Conservation (phyloP, 192 early-diverging fungal species). For the Rhizoclosmatium sp. region DNA sequence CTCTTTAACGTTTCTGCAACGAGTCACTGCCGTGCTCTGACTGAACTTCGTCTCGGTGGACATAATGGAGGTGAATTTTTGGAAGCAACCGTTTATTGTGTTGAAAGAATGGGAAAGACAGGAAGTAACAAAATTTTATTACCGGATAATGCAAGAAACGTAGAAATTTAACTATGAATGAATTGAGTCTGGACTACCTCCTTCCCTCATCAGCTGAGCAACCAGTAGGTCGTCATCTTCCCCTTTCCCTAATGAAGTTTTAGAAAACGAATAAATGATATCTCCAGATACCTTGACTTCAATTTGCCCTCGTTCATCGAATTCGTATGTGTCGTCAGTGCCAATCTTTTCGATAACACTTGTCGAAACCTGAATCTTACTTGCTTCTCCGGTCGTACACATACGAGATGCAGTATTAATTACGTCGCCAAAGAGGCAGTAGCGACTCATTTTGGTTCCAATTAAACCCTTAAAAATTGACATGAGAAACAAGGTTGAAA, state of each 20-base stretch:
- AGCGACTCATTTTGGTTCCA: conserved; percentile 55
- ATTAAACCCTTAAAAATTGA: conserved; percentile 43
- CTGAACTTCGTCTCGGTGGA: conserved; percentile 21
- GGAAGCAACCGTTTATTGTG: not conserved
- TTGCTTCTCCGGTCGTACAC: conserved; percentile 43
- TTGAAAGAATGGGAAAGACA: no score
- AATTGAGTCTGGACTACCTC: not conserved
- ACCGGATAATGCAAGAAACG: no score
- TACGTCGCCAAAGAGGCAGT: conserved; percentile 54
- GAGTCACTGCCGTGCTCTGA: conserved; percentile 17
- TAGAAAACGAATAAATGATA: not conserved
- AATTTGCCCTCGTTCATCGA: conserved; percentile 48
- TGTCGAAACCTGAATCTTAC: conserved; percentile 43
- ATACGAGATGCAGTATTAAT: conserved; percentile 52
- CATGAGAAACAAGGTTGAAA: not conserved
- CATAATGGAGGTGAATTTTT: not conserved
- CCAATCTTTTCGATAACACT: conserved; percentile 30
- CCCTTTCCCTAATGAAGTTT: conserved; percentile 36
- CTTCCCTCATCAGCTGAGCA: conserved; percentile 7
- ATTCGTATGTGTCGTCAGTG: conserved; percentile 29
- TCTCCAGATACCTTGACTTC: conserved; percentile 35
- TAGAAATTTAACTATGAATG: no score
- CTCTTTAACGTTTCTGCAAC: conserved; percentile 33
- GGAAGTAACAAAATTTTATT: no score
- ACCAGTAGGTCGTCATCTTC: conserved; percentile 52